Percentiles rank a stretch among this genome's conserved stretches.
Evolutionary conservation across 2,329 filamentous ascomycete species (phyloP).

Genomic region (Scortechinia acanthostroma): DNA sequence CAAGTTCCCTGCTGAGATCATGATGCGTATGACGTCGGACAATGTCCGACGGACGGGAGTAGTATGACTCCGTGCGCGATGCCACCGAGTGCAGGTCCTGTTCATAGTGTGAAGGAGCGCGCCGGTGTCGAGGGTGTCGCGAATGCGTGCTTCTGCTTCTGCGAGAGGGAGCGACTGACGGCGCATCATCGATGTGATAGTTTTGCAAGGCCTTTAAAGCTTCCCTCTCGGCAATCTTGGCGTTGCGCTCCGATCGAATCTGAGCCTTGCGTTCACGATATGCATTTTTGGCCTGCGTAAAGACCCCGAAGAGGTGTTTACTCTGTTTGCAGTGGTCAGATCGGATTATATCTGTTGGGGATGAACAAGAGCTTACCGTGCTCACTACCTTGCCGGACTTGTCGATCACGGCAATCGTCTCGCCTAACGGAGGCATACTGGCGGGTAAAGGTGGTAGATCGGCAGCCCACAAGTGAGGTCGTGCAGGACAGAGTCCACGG

Average conservation of each 20-base stretch:
- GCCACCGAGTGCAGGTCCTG: neutral
- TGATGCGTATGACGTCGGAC: neutral
- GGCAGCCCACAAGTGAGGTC: too few relatives aligned
- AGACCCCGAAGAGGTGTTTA: conserved; percentile 64
- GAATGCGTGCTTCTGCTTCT: conserved; percentile 11
- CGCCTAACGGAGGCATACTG: conserved; percentile 30
- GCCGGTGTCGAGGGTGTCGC: conserved; percentile 4
- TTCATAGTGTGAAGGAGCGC: neutral
- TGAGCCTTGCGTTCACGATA: conserved; percentile 65
- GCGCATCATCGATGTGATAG: neutral
- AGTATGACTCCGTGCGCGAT: neutral
- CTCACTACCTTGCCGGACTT: conserved; percentile 67
- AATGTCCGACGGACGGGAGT: neutral
- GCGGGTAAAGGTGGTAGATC: neutral
- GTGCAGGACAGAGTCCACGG: too few relatives aligned
- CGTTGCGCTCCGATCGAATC: conserved; percentile 49
- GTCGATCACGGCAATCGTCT: conserved; percentile 67
- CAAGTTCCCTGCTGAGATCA: conserved; percentile 6
- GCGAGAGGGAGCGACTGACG: neutral
- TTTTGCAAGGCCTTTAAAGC: conserved; percentile 27
- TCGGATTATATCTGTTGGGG: neutral
- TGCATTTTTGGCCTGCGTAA: conserved; percentile 63
- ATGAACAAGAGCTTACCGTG: conserved; percentile 41
- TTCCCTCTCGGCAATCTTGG: conserved; percentile 43
- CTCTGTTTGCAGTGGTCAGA: conserved; percentile 34